Percentiles rank a stretch among this genome's conserved stretches.
Evolutionary conservation across 192 early-diverging fungal genomes (phyloP).

Genomic region (Phycomyces blakesleeanus): DNA sequence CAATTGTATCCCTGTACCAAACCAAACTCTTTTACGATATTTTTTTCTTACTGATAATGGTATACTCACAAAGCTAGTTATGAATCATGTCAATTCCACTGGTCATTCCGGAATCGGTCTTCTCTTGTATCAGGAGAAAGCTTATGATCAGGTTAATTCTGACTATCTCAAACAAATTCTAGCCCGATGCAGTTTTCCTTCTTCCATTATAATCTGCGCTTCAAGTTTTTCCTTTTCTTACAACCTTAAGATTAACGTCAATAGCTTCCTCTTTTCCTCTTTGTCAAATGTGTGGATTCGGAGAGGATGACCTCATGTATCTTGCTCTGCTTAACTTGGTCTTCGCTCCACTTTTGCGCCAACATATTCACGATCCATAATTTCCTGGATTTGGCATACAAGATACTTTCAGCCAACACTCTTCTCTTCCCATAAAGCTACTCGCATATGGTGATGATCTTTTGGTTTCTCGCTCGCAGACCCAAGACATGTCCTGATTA

Average conservation of each 20-base stretch:
- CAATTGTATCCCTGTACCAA: constrained; percentile 19
- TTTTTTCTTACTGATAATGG: constrained; percentile 21
- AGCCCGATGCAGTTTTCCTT: neutral
- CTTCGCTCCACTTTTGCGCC: neutral
- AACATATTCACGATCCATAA: neutral
- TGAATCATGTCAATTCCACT: neutral
- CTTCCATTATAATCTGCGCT: neutral
- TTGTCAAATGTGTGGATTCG: neutral
- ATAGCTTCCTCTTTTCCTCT: neutral
- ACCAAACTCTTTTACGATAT: constrained; percentile 10
- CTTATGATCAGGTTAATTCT: neutral
- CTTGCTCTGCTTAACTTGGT: neutral
- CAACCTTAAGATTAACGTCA: neutral
- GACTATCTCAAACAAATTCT: neutral
- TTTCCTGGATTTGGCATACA: neutral
- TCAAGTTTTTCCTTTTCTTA: neutral
- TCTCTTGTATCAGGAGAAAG: constrained; percentile 24
- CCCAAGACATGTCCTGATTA: neutral
- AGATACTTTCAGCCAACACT: neutral
- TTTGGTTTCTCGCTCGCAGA: neutral
- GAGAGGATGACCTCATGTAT: neutral
- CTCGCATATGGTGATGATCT: neutral
- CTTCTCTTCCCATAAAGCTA: neutral
- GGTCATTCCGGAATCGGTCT: neutral
- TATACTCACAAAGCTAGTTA: neutral